Conservation (phyloP, 1,284 basidiomycete species). For the Caloboletus firmus region DNA sequence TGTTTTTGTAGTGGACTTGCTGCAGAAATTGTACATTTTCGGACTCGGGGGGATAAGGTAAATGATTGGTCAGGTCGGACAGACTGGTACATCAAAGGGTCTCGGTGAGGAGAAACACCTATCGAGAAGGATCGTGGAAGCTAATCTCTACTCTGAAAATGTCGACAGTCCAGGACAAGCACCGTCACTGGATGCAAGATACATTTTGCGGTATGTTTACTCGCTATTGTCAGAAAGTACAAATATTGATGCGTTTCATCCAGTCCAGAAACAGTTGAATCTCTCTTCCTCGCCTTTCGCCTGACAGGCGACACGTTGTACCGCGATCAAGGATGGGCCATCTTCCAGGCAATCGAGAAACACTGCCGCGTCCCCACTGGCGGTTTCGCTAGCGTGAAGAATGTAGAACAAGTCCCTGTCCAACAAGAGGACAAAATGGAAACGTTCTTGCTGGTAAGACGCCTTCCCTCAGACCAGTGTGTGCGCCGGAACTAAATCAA, state of each 20-base stretch:
- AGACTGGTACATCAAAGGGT: conserved; percentile 91
- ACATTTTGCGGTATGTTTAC: conserved; percentile 72
- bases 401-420: conserved; percentile 76
- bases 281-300: conserved; percentile 85
- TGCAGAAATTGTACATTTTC: conserved; percentile 83
- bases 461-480: not conserved
- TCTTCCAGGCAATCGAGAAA: conserved; percentile 88
- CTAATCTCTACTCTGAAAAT: conserved; percentile 10
- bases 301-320: conserved; percentile 83
- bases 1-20: conserved; percentile 62
- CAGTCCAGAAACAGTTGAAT: conserved; percentile 94
- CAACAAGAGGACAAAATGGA: conserved; percentile 89
- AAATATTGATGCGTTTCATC: not conserved
- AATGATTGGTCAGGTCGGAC: conserved; percentile 33
- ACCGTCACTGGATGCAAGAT: conserved; percentile 79
- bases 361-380: conserved; percentile 75
- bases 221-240: not conserved
- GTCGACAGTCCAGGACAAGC: conserved; percentile 45
- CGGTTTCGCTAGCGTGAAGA: conserved; percentile 83
- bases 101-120: conserved; percentile 41
- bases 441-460: conserved; percentile 83
- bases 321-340: conserved; percentile 84
- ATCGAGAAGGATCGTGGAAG: not conserved
- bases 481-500: conserved; percentile 4
- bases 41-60: conserved; percentile 54